Conservation (phyloP, 2,329 filamentous ascomycete genomes). For the Pochonia chlamydosporia region DNA sequence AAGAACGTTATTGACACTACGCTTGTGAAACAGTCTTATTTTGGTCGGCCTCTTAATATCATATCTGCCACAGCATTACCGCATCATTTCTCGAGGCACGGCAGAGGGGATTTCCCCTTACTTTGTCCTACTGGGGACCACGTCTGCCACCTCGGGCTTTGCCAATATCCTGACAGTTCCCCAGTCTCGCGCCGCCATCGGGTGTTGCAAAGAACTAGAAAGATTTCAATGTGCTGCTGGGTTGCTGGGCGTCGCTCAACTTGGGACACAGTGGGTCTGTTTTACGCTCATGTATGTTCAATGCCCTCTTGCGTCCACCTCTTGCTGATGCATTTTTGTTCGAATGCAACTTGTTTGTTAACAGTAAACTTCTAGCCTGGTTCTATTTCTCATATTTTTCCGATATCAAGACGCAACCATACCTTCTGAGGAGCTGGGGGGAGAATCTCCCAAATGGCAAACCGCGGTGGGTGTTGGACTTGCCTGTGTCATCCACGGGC, state of each 20-base stretch:
- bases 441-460: conserved; percentile 61
- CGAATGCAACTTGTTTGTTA: too few relatives aligned
- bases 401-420: conserved; percentile 54
- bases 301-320: too few relatives aligned
- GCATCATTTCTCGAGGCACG: conserved; percentile 78
- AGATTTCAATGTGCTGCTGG: conserved; percentile 80
- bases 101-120: conserved; percentile 94
- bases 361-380: conserved; percentile 52
- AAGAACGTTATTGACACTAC: not conserved
- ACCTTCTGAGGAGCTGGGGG: conserved; percentile 42
- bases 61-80: conserved; percentile 90
- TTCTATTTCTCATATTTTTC: conserved; percentile 94
- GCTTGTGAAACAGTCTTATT: conserved; percentile 50
- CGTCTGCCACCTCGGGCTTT: conserved; percentile 81
- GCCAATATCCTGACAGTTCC: conserved; percentile 88
- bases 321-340: too few relatives aligned
- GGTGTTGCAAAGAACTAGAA: conserved; percentile 78
- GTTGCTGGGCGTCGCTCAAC: conserved; percentile 81
- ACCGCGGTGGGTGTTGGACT: conserved; percentile 72
- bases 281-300: conserved; percentile 78
- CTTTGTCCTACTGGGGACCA: conserved; percentile 89
- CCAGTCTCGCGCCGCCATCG: conserved; percentile 75
- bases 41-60: conserved; percentile 84
- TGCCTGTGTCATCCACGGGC: conserved; percentile 67
- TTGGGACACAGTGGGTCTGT: conserved; percentile 86